Percentiles rank a stretch among this genome's conserved stretches.
phyloP scores from a whole-genome alignment of 768 basidiomycete species.

The Panaeolus cyanescens region DNA sequence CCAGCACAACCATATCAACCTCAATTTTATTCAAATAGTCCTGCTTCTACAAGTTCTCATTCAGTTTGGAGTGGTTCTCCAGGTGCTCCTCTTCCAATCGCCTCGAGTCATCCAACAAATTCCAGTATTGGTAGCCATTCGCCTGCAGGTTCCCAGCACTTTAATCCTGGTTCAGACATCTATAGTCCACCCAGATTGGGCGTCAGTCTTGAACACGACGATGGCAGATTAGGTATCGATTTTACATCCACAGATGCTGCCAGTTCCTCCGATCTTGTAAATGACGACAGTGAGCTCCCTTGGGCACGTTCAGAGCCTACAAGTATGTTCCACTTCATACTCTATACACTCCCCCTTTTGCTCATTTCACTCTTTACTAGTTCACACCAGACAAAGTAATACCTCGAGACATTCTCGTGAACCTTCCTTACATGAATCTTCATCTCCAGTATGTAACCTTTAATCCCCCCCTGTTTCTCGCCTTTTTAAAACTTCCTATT shows the following conservation, averaged over 20 bases:
- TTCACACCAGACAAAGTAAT: slow-evolving; percentile 19
- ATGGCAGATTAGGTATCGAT: slow-evolving; percentile 60
- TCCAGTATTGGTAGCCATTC: background rate
- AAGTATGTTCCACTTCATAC: slow-evolving; percentile 35
- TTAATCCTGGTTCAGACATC: slow-evolving; percentile 38
- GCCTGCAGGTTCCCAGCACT: slow-evolving; percentile 1
- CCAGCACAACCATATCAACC: background rate
- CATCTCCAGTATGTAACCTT: slow-evolving; percentile 21
- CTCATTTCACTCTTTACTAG: slow-evolving; percentile 14
- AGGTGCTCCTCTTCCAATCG: slow-evolving; percentile 25
- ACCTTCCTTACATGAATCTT: slow-evolving; percentile 24
- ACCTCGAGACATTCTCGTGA: slow-evolving; percentile 30
- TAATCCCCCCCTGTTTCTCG: slow-evolving; percentile 9
- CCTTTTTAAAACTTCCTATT: slow-evolving; percentile 6
- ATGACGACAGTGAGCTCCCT: slow-evolving; percentile 60
- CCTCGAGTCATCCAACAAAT: background rate
- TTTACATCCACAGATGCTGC: slow-evolving; percentile 37
- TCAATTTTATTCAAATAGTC: slow-evolving; percentile 24
- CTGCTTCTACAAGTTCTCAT: slow-evolving; percentile 26
- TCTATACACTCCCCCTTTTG: slow-evolving; percentile 24
- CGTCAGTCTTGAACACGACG: slow-evolving; percentile 52
- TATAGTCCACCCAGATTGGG: slow-evolving; percentile 37
- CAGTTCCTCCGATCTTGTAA: slow-evolving; percentile 40
- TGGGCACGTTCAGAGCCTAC: slow-evolving; percentile 51
- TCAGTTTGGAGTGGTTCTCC: slow-evolving; percentile 26